Evolutionary conservation across 2,329 filamentous ascomycete genomes (phyloP).

Genomic region (Periconia sp.): DNA sequence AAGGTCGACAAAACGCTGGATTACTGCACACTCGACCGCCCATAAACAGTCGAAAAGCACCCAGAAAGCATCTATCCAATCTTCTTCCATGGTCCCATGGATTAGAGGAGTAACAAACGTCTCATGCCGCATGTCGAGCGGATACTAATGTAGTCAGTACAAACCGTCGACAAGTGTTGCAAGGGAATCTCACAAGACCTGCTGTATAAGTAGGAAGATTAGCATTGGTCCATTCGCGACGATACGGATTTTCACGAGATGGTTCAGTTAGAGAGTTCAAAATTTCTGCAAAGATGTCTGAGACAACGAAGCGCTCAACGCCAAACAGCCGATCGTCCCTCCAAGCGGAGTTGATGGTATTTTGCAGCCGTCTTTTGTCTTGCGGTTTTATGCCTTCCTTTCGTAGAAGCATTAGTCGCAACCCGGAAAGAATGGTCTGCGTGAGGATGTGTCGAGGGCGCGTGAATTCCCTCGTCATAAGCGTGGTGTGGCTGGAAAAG

Average conservation of each 20-base stretch:
- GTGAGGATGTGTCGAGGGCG: conserved; percentile 21
- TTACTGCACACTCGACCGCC: conserved; percentile 38
- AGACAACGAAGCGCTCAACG: conserved; percentile 36
- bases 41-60: conserved; percentile 38
- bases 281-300: conserved; percentile 30
- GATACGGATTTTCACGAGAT: conserved; percentile 18
- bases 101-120: conserved; percentile 24
- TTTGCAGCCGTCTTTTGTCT: conserved; percentile 31
- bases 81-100: conserved; percentile 26
- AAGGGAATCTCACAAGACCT: conserved; percentile 27
- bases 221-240: conserved; percentile 21
- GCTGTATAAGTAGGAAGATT: conserved; percentile 30
- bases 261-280: conserved; percentile 25
- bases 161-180: not conserved
- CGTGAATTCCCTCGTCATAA: conserved; percentile 25
- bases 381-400: conserved; percentile 28
- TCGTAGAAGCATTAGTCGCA: conserved; percentile 36
- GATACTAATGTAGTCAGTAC: conserved; percentile 30
- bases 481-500: conserved; percentile 29
- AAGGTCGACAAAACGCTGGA: conserved; percentile 40
- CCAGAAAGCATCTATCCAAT: conserved; percentile 37
- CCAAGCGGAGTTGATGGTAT: conserved; percentile 37
- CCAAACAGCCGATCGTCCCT: conserved; percentile 34
- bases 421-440: conserved; percentile 34
- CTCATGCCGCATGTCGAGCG: conserved; percentile 32